Conservation (phyloP, 202 grass and related monocot genomes). For the Setaria italica region DNA sequence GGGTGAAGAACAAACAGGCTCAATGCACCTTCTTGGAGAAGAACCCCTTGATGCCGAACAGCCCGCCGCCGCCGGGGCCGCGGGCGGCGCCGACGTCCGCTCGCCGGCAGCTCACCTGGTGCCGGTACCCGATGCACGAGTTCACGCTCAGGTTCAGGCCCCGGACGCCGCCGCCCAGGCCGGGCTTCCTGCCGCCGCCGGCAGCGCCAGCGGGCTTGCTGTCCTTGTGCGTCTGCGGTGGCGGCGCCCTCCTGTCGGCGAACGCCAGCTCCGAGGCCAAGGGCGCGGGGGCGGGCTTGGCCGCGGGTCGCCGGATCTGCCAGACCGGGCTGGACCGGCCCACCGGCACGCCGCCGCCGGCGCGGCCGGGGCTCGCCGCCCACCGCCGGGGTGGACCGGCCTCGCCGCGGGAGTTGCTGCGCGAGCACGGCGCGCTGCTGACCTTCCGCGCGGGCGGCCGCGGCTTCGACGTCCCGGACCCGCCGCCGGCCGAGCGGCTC, state of each 20-base stretch:
- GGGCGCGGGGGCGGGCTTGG: not conserved
- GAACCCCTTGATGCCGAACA: constrained; percentile 66
- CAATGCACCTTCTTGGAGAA: constrained; percentile 86
- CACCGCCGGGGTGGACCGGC: constrained; percentile 49
- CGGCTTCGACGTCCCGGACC: constrained; percentile 32
- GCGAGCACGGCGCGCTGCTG: constrained; percentile 80
- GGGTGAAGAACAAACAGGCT: not conserved
- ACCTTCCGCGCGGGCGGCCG: constrained; percentile 43
- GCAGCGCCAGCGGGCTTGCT: not conserved
- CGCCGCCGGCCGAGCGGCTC: constrained; percentile 65
- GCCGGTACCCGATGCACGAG: constrained; percentile 81
- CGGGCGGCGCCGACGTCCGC: constrained; percentile 45
- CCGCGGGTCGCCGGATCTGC: constrained; percentile 58
- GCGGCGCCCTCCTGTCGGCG: not conserved
- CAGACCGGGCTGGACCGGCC: constrained; percentile 80
- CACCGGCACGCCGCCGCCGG: constrained; percentile 62
- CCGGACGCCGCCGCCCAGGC: constrained; percentile 27
- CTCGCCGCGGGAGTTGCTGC: constrained; percentile 80
- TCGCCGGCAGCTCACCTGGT: constrained; percentile 63
- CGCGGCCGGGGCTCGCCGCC: constrained; percentile 67
- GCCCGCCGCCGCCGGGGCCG: constrained; percentile 21
- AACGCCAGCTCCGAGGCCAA: not conserved
- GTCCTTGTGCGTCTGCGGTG: constrained; percentile 13
- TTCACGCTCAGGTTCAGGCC: constrained; percentile 73
- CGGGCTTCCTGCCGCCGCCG: constrained; percentile 13